These are phyloP conservation scores for Pseudopithomyces chartarum DNA, from an alignment of 2,329 filamentous ascomycete genomes.

Conservation along the genomic window DNA sequence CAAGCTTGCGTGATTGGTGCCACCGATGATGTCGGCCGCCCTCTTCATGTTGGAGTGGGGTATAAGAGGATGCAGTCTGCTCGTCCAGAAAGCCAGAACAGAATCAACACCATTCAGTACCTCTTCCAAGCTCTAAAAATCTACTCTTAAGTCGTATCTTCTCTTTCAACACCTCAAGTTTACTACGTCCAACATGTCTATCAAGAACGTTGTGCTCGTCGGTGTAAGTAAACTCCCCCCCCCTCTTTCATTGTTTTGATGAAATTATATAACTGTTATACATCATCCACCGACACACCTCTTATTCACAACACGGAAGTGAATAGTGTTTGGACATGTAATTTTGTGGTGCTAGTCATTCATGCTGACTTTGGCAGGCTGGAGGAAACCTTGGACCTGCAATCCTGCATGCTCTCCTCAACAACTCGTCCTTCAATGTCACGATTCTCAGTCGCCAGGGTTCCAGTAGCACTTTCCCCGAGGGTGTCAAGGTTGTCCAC, in stretches of 20 bases:
- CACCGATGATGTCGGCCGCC: neutral
- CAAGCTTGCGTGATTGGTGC: neutral
- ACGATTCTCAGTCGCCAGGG: conserved; percentile 60
- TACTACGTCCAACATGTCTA: conserved; percentile 28
- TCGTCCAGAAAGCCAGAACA: neutral
- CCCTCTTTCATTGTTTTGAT: neutral
- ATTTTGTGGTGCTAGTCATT: no score
- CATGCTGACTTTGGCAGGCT: conserved; percentile 29
- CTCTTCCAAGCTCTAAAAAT: neutral
- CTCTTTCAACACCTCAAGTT: conserved; percentile 7
- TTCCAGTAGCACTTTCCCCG: conserved; percentile 49
- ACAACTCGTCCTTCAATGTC: conserved; percentile 55
- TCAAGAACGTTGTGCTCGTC: conserved; percentile 52
- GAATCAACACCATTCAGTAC: neutral
- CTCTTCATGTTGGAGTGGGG: neutral
- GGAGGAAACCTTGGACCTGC: conserved; percentile 51
- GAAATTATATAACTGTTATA: no score
- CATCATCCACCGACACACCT: no score
- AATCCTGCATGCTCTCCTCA: conserved; percentile 48
- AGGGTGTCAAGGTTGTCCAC: conserved; percentile 50
- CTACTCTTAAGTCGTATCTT: conserved; percentile 6
- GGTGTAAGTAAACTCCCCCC: conserved; percentile 40
- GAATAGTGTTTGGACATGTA: no score
- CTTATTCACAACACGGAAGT: no score
- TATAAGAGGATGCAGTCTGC: neutral